A percentile compares a stretch with the other conserved stretches of the same genome.
phyloP scores from a whole-genome alignment of 768 basidiomycete species.

The Boletus tomentosulus region DNA sequence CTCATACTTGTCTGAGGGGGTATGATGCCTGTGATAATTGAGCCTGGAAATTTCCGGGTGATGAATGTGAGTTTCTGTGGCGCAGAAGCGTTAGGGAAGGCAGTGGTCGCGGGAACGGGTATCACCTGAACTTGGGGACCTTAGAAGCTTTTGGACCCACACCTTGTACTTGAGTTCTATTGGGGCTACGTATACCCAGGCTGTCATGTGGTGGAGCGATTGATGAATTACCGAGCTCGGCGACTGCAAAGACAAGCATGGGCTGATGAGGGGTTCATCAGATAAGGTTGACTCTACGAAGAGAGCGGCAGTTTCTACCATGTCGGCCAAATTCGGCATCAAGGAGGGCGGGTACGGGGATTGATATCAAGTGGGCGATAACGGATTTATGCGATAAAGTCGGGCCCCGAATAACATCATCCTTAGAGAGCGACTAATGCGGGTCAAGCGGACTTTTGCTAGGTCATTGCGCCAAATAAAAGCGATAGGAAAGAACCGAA shows the following conservation, averaged over 20 bases:
- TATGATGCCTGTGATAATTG: too few relatives aligned
- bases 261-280: too few relatives aligned
- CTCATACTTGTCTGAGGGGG: too few relatives aligned
- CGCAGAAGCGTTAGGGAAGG: constrained; percentile 1
- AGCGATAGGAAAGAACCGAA: neutral
- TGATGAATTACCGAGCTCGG: too few relatives aligned
- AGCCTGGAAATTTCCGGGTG: constrained; percentile 41
- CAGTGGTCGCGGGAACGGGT: constrained; percentile 5
- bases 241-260: too few relatives aligned
- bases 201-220: constrained; percentile 1
- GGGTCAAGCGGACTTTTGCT: neutral
- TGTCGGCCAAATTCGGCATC: neutral
- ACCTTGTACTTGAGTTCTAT: too few relatives aligned
- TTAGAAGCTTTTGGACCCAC: too few relatives aligned
- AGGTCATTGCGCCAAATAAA: neutral
- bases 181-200: neutral
- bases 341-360: neutral
- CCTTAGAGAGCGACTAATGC: neutral
- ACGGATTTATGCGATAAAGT: constrained; percentile 45
- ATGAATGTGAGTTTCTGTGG: constrained; percentile 10
- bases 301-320: constrained; percentile 45
- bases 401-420: constrained; percentile 17
- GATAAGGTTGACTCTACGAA: constrained; percentile 71
- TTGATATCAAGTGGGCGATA: constrained; percentile 4
- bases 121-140: constrained; percentile 94